Conservation (phyloP, 2,329 filamentous ascomycete species). For the Alternaria consortialis region DNA sequence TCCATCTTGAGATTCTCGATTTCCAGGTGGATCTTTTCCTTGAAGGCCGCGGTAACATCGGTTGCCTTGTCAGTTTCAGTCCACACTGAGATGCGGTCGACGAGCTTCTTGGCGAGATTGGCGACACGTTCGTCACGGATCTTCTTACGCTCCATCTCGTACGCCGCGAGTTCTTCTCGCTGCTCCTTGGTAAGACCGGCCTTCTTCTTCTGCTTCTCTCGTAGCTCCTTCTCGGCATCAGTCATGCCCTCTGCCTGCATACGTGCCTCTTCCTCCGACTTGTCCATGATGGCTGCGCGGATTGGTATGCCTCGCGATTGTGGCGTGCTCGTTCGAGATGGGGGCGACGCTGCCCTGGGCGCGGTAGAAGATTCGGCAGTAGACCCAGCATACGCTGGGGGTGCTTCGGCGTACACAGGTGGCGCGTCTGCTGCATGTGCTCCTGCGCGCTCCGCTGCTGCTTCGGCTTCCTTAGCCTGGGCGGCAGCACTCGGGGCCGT, state of each 20-base stretch:
- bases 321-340: constrained; percentile 59
- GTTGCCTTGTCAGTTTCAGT: constrained; percentile 92
- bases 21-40: constrained; percentile 92
- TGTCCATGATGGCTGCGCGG: constrained; percentile 87
- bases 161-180: constrained; percentile 86
- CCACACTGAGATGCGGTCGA: constrained; percentile 92
- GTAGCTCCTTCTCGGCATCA: constrained; percentile 77
- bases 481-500: constrained; percentile 46
- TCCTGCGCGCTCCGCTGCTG: constrained; percentile 53
- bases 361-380: constrained; percentile 40
- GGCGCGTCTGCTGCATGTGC: constrained; percentile 40
- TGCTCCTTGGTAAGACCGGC: constrained; percentile 88
- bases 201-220: constrained; percentile 90
- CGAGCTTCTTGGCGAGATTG: constrained; percentile 81
- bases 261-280: constrained; percentile 78
- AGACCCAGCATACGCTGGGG: constrained; percentile 58
- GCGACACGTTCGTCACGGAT: constrained; percentile 91
- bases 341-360: constrained; percentile 46
- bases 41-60: constrained; percentile 88
- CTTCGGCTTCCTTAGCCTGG: constrained; percentile 54
- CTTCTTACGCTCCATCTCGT: constrained; percentile 83
- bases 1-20: constrained; percentile 99
- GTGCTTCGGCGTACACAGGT: constrained; percentile 52
- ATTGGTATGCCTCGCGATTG: constrained; percentile 69
- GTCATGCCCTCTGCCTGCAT: constrained; percentile 71